Evolutionary conservation across 2,329 filamentous ascomycete species (phyloP).

Genomic region (Diaporthe vexans): DNA sequence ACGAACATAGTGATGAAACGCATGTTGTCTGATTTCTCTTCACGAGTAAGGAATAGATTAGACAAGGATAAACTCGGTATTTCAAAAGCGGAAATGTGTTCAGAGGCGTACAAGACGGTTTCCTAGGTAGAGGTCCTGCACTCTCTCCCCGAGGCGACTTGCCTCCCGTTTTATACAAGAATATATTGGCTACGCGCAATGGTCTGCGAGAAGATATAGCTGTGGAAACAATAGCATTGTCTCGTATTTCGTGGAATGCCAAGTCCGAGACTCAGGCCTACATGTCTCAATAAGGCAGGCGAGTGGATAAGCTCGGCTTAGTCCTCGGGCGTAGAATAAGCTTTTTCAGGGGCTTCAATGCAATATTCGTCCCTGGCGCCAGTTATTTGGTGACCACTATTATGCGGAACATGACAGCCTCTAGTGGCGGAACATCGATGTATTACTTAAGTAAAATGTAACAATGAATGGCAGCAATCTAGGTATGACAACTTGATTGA

Average conservation of each 20-base stretch:
- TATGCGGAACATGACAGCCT: not conserved
- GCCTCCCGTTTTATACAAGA: not conserved
- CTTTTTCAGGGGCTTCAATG: conserved; percentile 19
- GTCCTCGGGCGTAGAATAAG: not conserved
- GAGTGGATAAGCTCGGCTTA: conserved; percentile 9
- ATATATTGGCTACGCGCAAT: not conserved
- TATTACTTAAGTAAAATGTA: conserved; percentile 21
- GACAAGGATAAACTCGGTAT: not conserved
- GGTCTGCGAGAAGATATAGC: not conserved
- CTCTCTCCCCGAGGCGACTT: not conserved
- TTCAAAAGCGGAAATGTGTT: not conserved
- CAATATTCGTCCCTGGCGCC: not conserved
- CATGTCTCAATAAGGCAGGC: conserved; percentile 12
- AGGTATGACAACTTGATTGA: not conserved
- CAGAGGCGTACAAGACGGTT: too few species aligned
- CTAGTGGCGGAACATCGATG: conserved; percentile 1
- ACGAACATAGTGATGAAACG: not conserved
- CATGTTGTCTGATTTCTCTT: not conserved
- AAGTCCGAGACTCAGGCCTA: not conserved
- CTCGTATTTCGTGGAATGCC: conserved; percentile 10
- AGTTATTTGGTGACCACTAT: not conserved
- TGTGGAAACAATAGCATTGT: not conserved
- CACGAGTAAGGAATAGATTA: not conserved
- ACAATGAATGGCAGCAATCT: not conserved
- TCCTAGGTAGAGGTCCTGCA: not conserved